Conservation (phyloP, 2,329 filamentous ascomycete species). For the Diaporthe capsici region DNA sequence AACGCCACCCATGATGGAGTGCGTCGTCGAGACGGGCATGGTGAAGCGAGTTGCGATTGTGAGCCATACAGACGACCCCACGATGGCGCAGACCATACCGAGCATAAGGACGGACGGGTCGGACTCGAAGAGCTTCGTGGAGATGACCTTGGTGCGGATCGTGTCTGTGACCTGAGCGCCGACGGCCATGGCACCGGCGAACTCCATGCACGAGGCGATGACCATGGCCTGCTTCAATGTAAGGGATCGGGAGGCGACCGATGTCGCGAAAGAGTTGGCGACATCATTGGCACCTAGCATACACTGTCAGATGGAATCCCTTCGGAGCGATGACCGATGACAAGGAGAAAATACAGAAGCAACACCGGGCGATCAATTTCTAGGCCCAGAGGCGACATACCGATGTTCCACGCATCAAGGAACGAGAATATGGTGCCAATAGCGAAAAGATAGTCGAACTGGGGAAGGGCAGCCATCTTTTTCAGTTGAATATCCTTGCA, state of each 20-base stretch:
- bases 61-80: slow-evolving; percentile 68
- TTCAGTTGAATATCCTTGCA: not conserved
- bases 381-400: slow-evolving; percentile 49
- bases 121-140: slow-evolving; percentile 59
- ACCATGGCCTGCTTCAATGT: slow-evolving; percentile 73
- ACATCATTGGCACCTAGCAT: slow-evolving; percentile 71
- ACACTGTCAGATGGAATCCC: not conserved
- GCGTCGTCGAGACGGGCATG: slow-evolving; percentile 73
- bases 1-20: slow-evolving; percentile 72
- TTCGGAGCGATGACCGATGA: not conserved
- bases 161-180: slow-evolving; percentile 73
- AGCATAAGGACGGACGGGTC: slow-evolving; percentile 69
- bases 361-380: not conserved
- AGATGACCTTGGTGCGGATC: slow-evolving; percentile 72
- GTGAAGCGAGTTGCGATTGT: slow-evolving; percentile 68
- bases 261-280: slow-evolving; percentile 83
- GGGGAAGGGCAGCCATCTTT: slow-evolving; percentile 53
- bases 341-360: too few species aligned
- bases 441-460: slow-evolving; percentile 75
- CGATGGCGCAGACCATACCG: slow-evolving; percentile 69
- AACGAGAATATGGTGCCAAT: slow-evolving; percentile 76
- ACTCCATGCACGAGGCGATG: slow-evolving; percentile 72
- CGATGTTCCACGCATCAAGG: slow-evolving; percentile 77
- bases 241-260: slow-evolving; percentile 77
- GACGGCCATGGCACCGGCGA: slow-evolving; percentile 72